Conservation (phyloP, 768 basidiomycete species). For the Wakefieldia striispora region DNA sequence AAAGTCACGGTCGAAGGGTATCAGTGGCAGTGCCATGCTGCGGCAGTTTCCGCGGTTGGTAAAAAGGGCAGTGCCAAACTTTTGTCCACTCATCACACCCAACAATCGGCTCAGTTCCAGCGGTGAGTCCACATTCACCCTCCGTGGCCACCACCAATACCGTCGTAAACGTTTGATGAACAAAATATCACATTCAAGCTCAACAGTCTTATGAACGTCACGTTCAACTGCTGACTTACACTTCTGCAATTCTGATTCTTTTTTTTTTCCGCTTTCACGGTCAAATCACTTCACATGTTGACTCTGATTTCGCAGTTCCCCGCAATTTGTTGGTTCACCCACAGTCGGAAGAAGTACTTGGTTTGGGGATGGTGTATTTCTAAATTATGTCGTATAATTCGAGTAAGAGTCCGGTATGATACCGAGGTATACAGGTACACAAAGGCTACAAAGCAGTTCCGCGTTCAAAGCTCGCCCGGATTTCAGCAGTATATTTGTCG, state of each 20-base stretch:
- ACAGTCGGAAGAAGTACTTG: too few species aligned
- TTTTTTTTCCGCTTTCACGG: not conserved
- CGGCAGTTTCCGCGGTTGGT: too few species aligned
- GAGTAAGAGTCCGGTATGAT: too few species aligned
- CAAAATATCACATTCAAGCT: conserved; percentile 44
- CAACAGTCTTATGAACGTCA: conserved; percentile 44
- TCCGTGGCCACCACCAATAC: not conserved
- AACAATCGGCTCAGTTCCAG: too few species aligned
- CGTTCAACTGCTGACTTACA: conserved; percentile 41
- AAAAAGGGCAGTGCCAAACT: too few species aligned
- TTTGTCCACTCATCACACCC: too few species aligned
- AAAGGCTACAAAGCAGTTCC: conserved; percentile 75
- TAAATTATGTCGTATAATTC: too few species aligned
- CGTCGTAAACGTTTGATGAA: conserved; percentile 33
- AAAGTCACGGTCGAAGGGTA: too few species aligned
- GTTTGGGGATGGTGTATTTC: too few species aligned
- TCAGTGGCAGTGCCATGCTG: too few species aligned
- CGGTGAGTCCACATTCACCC: not conserved
- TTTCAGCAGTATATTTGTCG: conserved; percentile 96
- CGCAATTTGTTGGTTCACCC: too few species aligned
- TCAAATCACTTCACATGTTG: not conserved
- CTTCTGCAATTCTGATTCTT: conserved; percentile 45
- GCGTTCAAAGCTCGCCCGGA: conserved; percentile 95
- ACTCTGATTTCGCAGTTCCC: not conserved
- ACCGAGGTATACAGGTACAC: too few species aligned